Evolutionary conservation across 768 basidiomycete genomes (phyloP).

Genomic region (Auriscalpium orientale): DNA sequence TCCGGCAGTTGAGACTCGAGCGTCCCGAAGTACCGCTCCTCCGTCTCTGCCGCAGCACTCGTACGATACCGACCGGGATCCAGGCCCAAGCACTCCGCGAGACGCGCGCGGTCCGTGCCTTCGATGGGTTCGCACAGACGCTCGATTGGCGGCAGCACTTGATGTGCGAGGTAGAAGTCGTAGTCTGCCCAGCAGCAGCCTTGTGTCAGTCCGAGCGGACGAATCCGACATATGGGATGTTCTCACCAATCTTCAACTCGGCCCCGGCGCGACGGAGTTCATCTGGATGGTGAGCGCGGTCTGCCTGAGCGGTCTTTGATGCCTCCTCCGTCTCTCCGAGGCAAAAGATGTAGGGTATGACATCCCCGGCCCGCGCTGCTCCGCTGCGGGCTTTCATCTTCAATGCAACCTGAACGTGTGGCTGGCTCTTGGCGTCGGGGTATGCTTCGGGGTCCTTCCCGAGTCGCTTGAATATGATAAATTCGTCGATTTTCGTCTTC

Average conservation of each 20-base stretch:
- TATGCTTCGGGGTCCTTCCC: conserved; percentile 97
- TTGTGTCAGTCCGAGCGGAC: neutral
- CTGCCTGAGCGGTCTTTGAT: conserved; percentile 74
- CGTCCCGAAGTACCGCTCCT: conserved; percentile 65
- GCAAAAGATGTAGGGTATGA: conserved; percentile 95
- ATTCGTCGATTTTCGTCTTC: conserved; percentile 81
- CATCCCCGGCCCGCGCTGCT: conserved; percentile 79
- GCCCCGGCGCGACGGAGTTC: conserved; percentile 68
- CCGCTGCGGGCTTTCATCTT: conserved; percentile 81
- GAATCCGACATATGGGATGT: conserved; percentile 1
- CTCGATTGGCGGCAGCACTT: conserved; percentile 91
- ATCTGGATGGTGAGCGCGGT: conserved; percentile 89
- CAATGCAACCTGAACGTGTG: conserved; percentile 94
- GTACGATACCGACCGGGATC: conserved; percentile 50
- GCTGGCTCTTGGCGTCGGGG: conserved; percentile 90
- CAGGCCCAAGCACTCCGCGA: conserved; percentile 87
- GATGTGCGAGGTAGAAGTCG: conserved; percentile 84
- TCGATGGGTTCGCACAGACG: conserved; percentile 95
- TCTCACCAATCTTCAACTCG: conserved; percentile 66
- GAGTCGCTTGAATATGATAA: conserved; percentile 93
- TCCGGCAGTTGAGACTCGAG: conserved; percentile 90
- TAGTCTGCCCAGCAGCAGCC: conserved; percentile 48
- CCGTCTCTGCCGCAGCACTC: conserved; percentile 31
- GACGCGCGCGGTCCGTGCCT: conserved; percentile 83
- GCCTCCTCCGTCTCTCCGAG: conserved; percentile 62